phyloP scores from a whole-genome alignment of 345 rosid genomes.

The Dovyalis caffra region DNA sequence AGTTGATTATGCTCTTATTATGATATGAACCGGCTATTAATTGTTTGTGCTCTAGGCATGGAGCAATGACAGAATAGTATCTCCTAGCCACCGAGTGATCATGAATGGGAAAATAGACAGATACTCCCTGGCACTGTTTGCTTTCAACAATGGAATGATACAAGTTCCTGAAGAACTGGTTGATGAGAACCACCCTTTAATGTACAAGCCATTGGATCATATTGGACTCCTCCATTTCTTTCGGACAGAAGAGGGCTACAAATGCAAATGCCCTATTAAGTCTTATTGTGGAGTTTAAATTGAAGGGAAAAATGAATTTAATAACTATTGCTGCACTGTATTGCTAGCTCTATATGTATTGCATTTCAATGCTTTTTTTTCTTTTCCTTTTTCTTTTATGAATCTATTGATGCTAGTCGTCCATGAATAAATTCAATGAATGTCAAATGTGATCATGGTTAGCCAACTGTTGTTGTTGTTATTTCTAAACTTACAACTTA shows the following conservation, averaged over 20 bases:
- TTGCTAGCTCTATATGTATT: too few species aligned
- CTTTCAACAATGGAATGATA: conserved; percentile 39
- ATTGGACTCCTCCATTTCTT: conserved; percentile 41
- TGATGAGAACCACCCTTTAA: conserved; percentile 45
- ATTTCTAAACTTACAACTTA: too few species aligned
- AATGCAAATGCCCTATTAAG: conserved; percentile 41
- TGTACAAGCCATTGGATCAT: conserved; percentile 49
- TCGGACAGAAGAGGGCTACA: conserved; percentile 41
- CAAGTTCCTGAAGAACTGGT: conserved; percentile 43
- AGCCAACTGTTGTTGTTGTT: too few species aligned
- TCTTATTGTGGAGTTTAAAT: conserved; percentile 45
- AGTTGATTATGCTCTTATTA: not conserved
- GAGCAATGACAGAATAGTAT: conserved; percentile 52
- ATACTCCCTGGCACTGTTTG: conserved; percentile 46
- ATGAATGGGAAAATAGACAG: conserved; percentile 42
- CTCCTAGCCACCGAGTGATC: conserved; percentile 49
- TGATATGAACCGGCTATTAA: not conserved
- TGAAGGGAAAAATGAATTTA: not conserved
- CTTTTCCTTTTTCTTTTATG: too few species aligned
- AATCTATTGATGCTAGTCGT: too few species aligned
- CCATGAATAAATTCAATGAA: too few species aligned
- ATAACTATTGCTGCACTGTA: too few species aligned
- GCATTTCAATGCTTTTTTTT: too few species aligned
- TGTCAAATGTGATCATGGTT: too few species aligned
- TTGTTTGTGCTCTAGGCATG: conserved; percentile 41